Evolutionary conservation across 805 yeast species (phyloP).

Genomic region (Saccharomycopsis selenospora): DNA sequence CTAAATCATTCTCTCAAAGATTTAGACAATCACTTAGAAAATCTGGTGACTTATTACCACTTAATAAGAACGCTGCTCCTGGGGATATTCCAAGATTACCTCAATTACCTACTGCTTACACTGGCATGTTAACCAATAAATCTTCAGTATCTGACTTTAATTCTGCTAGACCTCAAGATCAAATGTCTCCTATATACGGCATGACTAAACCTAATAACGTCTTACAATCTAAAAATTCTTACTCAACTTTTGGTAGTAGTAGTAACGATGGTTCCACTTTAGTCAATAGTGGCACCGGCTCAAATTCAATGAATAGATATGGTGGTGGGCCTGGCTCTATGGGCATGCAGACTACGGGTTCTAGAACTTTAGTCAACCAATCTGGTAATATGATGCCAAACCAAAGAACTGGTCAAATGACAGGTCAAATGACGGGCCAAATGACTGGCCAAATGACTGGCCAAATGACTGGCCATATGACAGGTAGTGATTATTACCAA

Average conservation of each 20-base stretch:
- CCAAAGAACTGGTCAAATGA: not conserved
- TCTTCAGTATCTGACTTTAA: conserved; percentile 1
- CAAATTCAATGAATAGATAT: not conserved
- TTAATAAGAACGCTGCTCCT: conserved; percentile 13
- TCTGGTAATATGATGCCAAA: not conserved
- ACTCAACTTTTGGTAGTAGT: not conserved
- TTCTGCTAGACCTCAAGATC: not conserved
- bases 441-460: not conserved
- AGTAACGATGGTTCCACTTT: not conserved
- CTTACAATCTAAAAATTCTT: not conserved
- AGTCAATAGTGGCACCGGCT: not conserved
- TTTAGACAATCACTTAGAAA: conserved; percentile 15
- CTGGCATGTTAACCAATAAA: conserved; percentile 4
- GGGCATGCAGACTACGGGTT: not conserved
- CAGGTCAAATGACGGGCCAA: conserved; percentile 3
- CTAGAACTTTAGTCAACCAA: not conserved
- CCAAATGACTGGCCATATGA: conserved; percentile 1
- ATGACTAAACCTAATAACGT: not conserved
- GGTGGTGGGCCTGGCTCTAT: not conserved
- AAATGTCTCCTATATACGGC: conserved; percentile 13
- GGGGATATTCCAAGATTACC: conserved; percentile 4
- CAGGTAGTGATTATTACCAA: not conserved
- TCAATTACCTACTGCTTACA: not conserved
- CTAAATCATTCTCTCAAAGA: not conserved
- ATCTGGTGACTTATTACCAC: conserved; percentile 17